phyloP scores from a whole-genome alignment of 306 rosid species.

The Inga oerstediana region DNA sequence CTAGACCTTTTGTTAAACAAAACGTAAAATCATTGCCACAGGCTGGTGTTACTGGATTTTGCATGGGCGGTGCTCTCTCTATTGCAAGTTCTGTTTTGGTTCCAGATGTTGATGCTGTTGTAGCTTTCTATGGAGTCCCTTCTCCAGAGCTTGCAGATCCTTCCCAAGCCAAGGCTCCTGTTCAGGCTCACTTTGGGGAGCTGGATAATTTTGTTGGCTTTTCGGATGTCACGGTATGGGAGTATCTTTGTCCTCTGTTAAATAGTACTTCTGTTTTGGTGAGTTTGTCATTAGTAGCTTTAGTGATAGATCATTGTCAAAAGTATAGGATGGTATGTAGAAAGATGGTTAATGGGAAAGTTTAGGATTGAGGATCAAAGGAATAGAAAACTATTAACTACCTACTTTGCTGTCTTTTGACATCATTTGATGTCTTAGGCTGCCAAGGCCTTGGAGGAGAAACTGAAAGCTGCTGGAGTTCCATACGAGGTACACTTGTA shows the following conservation, averaged over 20 bases:
- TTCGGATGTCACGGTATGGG: slow-evolving; percentile 82
- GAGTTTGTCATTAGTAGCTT: not conserved
- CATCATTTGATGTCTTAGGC: slow-evolving; percentile 60
- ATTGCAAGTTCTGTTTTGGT: slow-evolving; percentile 94
- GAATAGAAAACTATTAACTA: not conserved
- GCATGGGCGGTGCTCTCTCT: slow-evolving; percentile 99
- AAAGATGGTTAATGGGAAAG: not conserved
- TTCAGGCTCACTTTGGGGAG: slow-evolving; percentile 99
- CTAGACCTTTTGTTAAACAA: slow-evolving; percentile 11
- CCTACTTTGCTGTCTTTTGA: slow-evolving; percentile 4
- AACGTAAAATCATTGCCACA: slow-evolving; percentile 35
- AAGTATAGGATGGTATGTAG: not conserved
- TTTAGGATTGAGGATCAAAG: not conserved
- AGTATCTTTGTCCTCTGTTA: slow-evolving; percentile 9
- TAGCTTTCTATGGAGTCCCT: slow-evolving; percentile 92
- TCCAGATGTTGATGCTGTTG: slow-evolving; percentile 82
- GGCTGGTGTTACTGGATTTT: slow-evolving; percentile 97
- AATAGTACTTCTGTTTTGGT: not conserved
- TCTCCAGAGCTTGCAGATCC: slow-evolving; percentile 94
- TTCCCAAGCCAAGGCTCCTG: slow-evolving; percentile 79
- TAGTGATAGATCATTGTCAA: not conserved
- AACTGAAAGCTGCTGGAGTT: slow-evolving; percentile 83
- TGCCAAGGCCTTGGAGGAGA: slow-evolving; percentile 85
- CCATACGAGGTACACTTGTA: slow-evolving; percentile 80
- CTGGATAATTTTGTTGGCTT: slow-evolving; percentile 85